Evolutionary conservation across 257 asterid species (phyloP), one percentile per base, ranked within the genome.

Genomic region (Solanum corneliomulleri): DNA sequence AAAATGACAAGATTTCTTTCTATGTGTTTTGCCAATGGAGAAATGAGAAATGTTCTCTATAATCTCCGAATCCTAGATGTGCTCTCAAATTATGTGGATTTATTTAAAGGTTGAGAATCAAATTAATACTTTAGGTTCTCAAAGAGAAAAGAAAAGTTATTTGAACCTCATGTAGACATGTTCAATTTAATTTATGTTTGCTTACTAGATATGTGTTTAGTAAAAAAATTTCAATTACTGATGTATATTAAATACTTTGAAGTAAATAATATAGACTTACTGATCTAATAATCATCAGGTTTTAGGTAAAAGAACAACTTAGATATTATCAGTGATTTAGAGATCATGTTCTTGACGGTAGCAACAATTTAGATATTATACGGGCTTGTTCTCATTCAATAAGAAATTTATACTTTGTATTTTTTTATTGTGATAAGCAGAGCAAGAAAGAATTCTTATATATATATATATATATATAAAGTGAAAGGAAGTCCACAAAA

Each of bases 311-410:
- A 92, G 52, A 29, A 92, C 87, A 11, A 69, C 86, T 45, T 87
- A 93, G 37, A 93, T 90, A 80, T 87, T 93, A 16, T 90, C 86
- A 7, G 88, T 69, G 0, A 93, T 77, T 82, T 71, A 60, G 84
- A 74, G 23, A 94, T 78, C 16, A 93, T 88, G 6, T 56, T 86
- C 77, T 85, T 89, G n/a, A 89, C 89, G 72, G 72, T 68, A 2
- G 89, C 88, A 18, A 91, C 47, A 3, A 95, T 3, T 2, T 33
- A 33, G 35, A 33, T 33, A 33, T 33, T 33, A 33, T 33, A 33
- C 35, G 4, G 35, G 35, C 35, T 33, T 33, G 35, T 33, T 33
- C 35, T 33, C 35, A 89, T 75, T 83, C 86, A 31, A 81, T 10
- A 47, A 90, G 81, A 11, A 90, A 25, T 29, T 89, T 87, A 91